phyloP scores from a whole-genome alignment of 306 rosid species.

The Prunus kanzakura region DNA sequence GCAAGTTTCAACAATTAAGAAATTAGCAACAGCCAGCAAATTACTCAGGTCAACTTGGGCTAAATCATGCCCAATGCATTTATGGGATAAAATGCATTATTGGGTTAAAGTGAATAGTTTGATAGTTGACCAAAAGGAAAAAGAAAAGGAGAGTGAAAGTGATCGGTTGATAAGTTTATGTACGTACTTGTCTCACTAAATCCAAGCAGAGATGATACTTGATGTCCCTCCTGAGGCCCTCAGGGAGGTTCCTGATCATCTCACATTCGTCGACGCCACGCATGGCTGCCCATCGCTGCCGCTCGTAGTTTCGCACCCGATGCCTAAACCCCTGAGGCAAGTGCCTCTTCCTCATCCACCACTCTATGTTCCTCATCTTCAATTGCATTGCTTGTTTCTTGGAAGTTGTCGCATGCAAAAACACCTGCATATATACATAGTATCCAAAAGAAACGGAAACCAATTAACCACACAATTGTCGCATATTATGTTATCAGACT shows the following conservation, averaged over 20 bases:
- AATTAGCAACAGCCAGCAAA: not conserved
- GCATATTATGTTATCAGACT: not conserved
- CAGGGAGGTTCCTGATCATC: constrained; percentile 75
- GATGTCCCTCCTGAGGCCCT: constrained; percentile 88
- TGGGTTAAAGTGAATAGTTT: not conserved
- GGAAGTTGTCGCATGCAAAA: constrained; percentile 84
- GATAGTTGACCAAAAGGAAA: too few relatives aligned
- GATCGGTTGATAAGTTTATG: not conserved
- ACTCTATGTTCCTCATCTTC: constrained; percentile 88
- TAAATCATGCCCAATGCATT: too few relatives aligned
- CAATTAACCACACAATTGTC: not conserved
- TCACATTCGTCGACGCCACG: constrained; percentile 89
- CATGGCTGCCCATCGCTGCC: constrained; percentile 88
- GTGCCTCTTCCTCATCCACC: constrained; percentile 93
- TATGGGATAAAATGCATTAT: not conserved
- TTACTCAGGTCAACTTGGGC: too few relatives aligned
- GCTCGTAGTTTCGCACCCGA: constrained; percentile 79
- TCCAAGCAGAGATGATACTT: constrained; percentile 91
- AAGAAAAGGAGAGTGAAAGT: too few relatives aligned
- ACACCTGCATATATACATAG: constrained; percentile 48
- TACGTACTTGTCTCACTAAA: constrained; percentile 68
- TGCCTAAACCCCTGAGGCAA: constrained; percentile 73
- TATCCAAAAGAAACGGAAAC: not conserved
- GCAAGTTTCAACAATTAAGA: not conserved
- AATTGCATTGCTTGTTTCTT: constrained; percentile 91